Base-by-base conservation (phyloP, 2,329 filamentous ascomycete genomes). In the Nemania diffusa region DNA sequence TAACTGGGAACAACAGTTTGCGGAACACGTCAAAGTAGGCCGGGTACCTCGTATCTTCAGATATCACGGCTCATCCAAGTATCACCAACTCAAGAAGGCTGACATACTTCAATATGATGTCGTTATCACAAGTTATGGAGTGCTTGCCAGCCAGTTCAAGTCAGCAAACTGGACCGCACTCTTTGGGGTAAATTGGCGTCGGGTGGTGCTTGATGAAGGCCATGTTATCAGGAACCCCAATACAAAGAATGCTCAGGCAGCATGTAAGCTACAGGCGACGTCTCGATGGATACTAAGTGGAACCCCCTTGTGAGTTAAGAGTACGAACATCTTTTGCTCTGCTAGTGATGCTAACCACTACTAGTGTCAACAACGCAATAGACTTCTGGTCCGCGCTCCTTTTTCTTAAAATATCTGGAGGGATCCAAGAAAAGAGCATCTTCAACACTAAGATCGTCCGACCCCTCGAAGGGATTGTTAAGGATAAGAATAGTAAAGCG, bases 51-150 rank as follows among this genome's bases (percentile, higher is more conserved):
- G 84, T 9, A 84, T 96, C 4, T 83, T 93, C 73, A 88, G 90
- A 34, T 96, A 95, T 75, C 92, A 97, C 74, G 91, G 91, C 15
- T 66, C 67, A 5, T 44, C 64, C 20, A 72, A 69, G 57, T 63
- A 52, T 24, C 65, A 68, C 48, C 44, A 57, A 44, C 63, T 68
- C 46, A 68, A 58, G 24, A 68, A 68, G 29, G 27, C 58, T 13
- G 86, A 91, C 11, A 84, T 97, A 55, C 78, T 82, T 62, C 79
- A 88, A 20, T 92, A 91, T 72, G 88, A 94, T 75, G 88, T 97
- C 26, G 89, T 97, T 20, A 88, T 97, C 71, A 95, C 93, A 1
- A 96, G 91, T 57, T 97, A 97, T 74, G 92, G 92, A 34, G 93
- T 90, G 40, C 81, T 97, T 56, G 86, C 87, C 3, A 84, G 84